These are phyloP conservation scores for Raphanus sativus DNA, from an alignment of 345 rosid genomes.

Conservation along the genomic window DNA sequence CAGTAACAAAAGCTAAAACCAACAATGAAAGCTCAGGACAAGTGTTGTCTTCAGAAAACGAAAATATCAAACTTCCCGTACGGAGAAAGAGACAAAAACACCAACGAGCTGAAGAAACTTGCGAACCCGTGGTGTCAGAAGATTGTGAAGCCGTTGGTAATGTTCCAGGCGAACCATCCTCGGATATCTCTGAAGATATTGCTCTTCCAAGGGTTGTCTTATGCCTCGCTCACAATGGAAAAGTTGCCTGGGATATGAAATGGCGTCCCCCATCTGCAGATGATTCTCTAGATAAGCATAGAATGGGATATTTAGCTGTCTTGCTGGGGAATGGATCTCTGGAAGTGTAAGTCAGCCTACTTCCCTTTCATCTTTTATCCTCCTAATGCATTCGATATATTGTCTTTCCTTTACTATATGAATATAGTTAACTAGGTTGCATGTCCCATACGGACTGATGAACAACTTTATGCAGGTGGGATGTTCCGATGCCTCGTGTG, in stretches of 20 bases:
- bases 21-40: constrained; percentile 24
- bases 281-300: constrained; percentile 49
- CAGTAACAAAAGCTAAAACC: constrained; percentile 22
- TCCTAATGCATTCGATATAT: neutral
- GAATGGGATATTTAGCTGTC: constrained; percentile 92
- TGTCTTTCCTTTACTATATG: neutral
- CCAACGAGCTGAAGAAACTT: constrained; percentile 28
- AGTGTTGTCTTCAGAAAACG: constrained; percentile 34
- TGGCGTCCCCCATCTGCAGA: constrained; percentile 60
- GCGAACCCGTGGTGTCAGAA: constrained; percentile 25
- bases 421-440: constrained; percentile 6
- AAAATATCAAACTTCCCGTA: constrained; percentile 33
- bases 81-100: constrained; percentile 40
- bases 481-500: constrained; percentile 72
- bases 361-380: neutral
- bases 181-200: constrained; percentile 45
- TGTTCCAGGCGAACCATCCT: constrained; percentile 29
- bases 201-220: constrained; percentile 71
- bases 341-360: constrained; percentile 73
- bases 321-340: constrained; percentile 87
- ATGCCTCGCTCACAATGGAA: constrained; percentile 88
- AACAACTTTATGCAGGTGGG: constrained; percentile 73
- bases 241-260: constrained; percentile 92
- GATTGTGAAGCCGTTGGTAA: constrained; percentile 28
- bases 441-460: constrained; percentile 14